These are phyloP conservation scores for Globisporangium iwayamae DNA, from an alignment of 352 stramenopile species.

Conservation along the genomic window DNA sequence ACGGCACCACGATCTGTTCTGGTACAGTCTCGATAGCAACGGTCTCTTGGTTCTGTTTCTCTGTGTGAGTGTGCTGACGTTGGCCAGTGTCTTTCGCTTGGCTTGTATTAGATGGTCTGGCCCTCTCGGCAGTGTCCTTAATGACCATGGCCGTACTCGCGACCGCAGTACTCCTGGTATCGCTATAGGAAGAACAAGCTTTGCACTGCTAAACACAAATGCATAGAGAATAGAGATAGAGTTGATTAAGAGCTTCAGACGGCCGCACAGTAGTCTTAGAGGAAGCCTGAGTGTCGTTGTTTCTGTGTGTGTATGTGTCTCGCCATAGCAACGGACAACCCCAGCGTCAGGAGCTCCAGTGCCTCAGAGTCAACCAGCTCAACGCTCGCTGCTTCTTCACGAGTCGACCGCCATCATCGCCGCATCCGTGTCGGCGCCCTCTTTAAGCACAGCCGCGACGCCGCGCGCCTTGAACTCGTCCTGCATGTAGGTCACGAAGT, in stretches of 20 bases:
- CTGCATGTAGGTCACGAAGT: conserved; percentile 74
- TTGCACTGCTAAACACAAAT: not conserved
- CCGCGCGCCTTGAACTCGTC: conserved; percentile 45
- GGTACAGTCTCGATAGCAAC: conserved; percentile 12
- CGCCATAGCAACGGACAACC: not conserved
- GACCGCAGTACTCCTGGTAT: not conserved
- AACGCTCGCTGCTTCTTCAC: conserved; percentile 21
- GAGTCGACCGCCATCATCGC: conserved; percentile 35
- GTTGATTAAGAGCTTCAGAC: not conserved
- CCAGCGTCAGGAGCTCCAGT: not conserved
- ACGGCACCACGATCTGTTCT: conserved; percentile 62
- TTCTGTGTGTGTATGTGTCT: not conserved
- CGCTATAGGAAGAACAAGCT: not conserved
- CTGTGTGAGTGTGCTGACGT: not conserved
- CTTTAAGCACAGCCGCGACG: conserved; percentile 35
- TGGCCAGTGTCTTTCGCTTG: not conserved
- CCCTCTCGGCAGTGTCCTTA: not conserved
- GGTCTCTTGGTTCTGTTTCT: not conserved
- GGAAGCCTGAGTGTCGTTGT: not conserved
- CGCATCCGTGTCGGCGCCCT: conserved; percentile 26
- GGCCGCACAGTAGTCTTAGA: not conserved
- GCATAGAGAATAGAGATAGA: not conserved
- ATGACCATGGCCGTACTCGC: not conserved
- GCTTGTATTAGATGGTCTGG: not conserved
- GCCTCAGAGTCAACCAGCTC: not conserved